A percentile compares a stretch with the other conserved stretches of the same genome.
phyloP scores from a whole-genome alignment of 2,329 filamentous ascomycete species.

The Fusarium brevicatenulatum region DNA sequence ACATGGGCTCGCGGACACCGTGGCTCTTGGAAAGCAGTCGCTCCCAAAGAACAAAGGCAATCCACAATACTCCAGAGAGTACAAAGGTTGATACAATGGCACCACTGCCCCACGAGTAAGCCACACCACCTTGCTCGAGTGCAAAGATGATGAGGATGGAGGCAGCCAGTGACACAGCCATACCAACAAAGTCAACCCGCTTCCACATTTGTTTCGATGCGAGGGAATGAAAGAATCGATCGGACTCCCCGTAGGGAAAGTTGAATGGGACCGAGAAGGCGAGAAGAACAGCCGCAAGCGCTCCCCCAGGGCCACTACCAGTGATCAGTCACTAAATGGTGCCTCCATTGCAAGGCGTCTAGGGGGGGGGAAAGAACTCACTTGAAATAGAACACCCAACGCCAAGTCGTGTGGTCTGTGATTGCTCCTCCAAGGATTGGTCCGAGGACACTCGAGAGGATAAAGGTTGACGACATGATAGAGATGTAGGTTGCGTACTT shows the following conservation, averaged over 20 bases:
- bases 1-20: not conserved
- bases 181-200: constrained; percentile 35
- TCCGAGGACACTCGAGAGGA: constrained; percentile 12
- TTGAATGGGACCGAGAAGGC: constrained; percentile 6
- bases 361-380: not conserved
- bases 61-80: constrained; percentile 4
- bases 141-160: constrained; percentile 58
- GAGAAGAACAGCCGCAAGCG: constrained; percentile 7
- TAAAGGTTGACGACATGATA: constrained; percentile 19
- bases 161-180: constrained; percentile 50
- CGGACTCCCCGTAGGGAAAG: constrained; percentile 2
- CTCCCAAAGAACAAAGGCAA: constrained; percentile 22
- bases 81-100: constrained; percentile 48
- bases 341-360: not conserved
- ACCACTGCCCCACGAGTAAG: constrained; percentile 55
- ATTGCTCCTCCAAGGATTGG: constrained; percentile 16
- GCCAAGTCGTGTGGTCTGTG: constrained; percentile 13
- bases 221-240: not conserved
- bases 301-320: not conserved
- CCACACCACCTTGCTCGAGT: constrained; percentile 55
- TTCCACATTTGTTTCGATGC: not conserved
- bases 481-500: constrained; percentile 29
- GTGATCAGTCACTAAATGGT: too few relatives aligned
- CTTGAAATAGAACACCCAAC: constrained; percentile 20
- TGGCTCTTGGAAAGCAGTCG: not conserved